Evolutionary conservation across 495 filamentous ascomycete species (phyloP).

Genomic region (Jackrogersella multiformis): DNA sequence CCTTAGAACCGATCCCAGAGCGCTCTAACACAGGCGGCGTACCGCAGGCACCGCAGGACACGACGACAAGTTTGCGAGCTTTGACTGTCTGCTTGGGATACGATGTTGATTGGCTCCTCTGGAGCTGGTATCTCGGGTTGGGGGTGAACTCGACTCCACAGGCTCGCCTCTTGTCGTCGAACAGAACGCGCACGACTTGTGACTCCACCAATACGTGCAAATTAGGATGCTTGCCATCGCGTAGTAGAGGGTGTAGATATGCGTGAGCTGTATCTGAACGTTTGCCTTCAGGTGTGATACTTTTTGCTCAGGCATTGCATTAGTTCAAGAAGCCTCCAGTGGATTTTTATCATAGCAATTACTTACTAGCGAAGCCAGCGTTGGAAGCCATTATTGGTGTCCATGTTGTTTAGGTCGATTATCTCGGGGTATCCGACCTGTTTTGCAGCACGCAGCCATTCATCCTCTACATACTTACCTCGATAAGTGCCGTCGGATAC

Average conservation of each 20-base stretch:
- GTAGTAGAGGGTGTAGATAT: constrained; percentile 58
- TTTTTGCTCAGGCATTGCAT: too few species aligned
- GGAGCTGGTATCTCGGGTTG: constrained; percentile 42
- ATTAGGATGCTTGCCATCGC: constrained; percentile 57
- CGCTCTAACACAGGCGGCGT: constrained; percentile 68
- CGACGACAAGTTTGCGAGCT: constrained; percentile 62
- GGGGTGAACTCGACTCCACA: constrained; percentile 56
- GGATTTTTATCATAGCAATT: too few species aligned
- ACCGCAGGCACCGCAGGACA: constrained; percentile 66
- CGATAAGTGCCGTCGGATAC: constrained; percentile 55
- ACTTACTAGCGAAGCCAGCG: constrained; percentile 47
- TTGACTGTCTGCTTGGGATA: constrained; percentile 46
- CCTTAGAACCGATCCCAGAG: constrained; percentile 64
- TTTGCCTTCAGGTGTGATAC: constrained; percentile 53
- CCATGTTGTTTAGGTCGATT: constrained; percentile 56
- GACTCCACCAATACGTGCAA: constrained; percentile 62
- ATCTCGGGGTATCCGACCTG: constrained; percentile 55
- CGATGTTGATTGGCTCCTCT: constrained; percentile 9
- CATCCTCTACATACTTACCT: constrained; percentile 45
- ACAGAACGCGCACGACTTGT: constrained; percentile 61
- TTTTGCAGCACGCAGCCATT: constrained; percentile 54
- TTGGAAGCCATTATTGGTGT: constrained; percentile 50
- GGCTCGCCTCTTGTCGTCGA: constrained; percentile 58
- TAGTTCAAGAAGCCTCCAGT: too few species aligned
- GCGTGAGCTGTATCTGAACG: constrained; percentile 57